phyloP scores from a whole-genome alignment of 306 rosid species.

The Luffa acutangula region DNA sequence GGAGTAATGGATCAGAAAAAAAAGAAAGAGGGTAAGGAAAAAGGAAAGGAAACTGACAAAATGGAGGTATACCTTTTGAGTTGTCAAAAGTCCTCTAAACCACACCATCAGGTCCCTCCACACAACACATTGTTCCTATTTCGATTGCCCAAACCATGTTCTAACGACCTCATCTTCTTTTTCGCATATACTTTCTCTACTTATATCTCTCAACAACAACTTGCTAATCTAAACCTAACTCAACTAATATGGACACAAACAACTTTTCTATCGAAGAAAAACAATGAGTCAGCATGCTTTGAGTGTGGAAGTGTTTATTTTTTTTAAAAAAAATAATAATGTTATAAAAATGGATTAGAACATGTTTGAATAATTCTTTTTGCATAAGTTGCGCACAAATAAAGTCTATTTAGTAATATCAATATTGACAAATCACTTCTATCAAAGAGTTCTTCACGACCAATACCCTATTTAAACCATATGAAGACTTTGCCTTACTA shows the following conservation, averaged over 20 bases:
- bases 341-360: neutral
- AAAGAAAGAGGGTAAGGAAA: neutral
- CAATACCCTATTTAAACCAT: neutral
- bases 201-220: neutral
- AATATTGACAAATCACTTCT: neutral
- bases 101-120: neutral
- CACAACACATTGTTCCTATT: neutral
- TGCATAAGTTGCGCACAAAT: neutral
- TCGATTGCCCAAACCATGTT: neutral
- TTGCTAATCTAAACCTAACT: neutral
- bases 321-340: no score
- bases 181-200: neutral
- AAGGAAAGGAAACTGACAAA: conserved; percentile 5
- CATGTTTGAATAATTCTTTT: neutral
- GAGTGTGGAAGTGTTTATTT: no score
- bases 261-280: neutral
- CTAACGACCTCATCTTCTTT: neutral
- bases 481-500: neutral
- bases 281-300: no score
- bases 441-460: neutral
- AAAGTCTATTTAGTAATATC: neutral
- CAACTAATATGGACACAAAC: neutral
- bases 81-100: conserved; percentile 5
- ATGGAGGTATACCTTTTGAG: conserved; percentile 3
- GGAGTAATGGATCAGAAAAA: neutral